These are phyloP conservation scores for Acanthamoeba healyi DNA, from an alignment of 208 protist species.

Conservation along the genomic window DNA sequence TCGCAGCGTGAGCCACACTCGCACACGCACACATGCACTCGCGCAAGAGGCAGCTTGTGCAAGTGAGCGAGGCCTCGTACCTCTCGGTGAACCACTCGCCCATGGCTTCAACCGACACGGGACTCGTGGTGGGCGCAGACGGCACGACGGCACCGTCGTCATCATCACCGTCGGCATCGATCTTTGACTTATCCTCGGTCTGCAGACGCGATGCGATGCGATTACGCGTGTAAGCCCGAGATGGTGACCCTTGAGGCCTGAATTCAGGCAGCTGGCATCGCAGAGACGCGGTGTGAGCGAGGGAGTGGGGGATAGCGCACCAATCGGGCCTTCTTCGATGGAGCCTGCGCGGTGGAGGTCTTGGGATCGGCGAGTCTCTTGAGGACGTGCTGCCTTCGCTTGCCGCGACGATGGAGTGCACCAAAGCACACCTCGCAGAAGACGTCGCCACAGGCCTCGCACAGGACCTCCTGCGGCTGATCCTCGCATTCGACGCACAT, in stretches of 20 bases:
- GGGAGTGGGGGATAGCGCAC: neutral
- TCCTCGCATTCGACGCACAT: slow-evolving; percentile 84
- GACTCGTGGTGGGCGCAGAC: neutral
- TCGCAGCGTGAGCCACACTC: neutral
- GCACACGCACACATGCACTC: neutral
- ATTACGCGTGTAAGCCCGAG: neutral
- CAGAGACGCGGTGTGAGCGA: too few species aligned
- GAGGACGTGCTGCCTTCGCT: slow-evolving; percentile 43
- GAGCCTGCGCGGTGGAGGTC: neutral
- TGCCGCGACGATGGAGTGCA: slow-evolving; percentile 76
- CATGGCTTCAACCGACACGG: neutral
- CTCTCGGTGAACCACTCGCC: slow-evolving; percentile 59
- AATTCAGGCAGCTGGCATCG: too few species aligned
- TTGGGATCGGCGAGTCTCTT: neutral
- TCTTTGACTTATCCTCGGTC: slow-evolving; percentile 8
- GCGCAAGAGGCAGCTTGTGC: neutral
- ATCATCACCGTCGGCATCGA: slow-evolving; percentile 62
- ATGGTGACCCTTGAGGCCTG: neutral
- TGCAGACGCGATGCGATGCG: too few species aligned
- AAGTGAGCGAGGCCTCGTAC: neutral
- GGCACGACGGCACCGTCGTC: slow-evolving; percentile 13
- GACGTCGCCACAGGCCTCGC: slow-evolving; percentile 74
- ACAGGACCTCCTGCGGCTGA: slow-evolving; percentile 74
- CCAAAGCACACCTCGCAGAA: slow-evolving; percentile 79
- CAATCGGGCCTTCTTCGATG: slow-evolving; percentile 24